Evolutionary conservation across 345 rosid genomes (phyloP).

Genomic region (Aquilaria sinensis): DNA sequence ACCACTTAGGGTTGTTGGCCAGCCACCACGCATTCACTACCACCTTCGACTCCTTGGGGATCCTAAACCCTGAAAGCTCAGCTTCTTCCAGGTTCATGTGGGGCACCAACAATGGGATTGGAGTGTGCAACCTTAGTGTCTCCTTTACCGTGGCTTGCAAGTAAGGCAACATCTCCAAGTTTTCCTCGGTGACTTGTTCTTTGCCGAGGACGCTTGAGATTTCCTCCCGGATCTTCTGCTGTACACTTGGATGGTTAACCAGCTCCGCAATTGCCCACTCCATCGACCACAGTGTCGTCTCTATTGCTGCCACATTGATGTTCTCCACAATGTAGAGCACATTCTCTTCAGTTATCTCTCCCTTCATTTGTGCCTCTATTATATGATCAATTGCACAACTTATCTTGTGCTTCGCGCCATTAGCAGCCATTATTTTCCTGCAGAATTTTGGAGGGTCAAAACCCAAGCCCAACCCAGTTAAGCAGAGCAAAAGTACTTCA

Average conservation of each 20-base stretch:
- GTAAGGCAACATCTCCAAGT: conserved; percentile 36
- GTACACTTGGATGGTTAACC: conserved; percentile 48
- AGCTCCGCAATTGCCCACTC: conserved; percentile 71
- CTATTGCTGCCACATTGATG: conserved; percentile 68
- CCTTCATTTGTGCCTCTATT: conserved; percentile 48
- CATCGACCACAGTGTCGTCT: conserved; percentile 66
- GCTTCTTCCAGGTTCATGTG: conserved; percentile 67
- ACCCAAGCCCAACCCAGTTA: not conserved
- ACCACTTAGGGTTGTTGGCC: conserved; percentile 53
- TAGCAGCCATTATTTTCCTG: conserved; percentile 44
- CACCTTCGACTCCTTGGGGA: conserved; percentile 55
- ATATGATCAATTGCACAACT: conserved; percentile 53
- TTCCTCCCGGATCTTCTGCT: conserved; percentile 40
- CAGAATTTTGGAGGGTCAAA: not conserved
- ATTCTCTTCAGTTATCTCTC: conserved; percentile 55
- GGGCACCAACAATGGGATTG: conserved; percentile 58
- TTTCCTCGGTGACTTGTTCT: conserved; percentile 32
- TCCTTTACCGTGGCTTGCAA: conserved; percentile 56
- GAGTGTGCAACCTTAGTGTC: conserved; percentile 46
- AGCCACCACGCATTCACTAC: conserved; percentile 70
- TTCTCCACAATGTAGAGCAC: conserved; percentile 65
- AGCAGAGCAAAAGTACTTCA: not conserved
- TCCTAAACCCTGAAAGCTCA: conserved; percentile 41
- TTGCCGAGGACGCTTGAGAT: conserved; percentile 30
- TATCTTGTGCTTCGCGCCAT: conserved; percentile 42